Conservation (phyloP, 352 stramenopile genomes). For the Globisporangium nodosum region DNA sequence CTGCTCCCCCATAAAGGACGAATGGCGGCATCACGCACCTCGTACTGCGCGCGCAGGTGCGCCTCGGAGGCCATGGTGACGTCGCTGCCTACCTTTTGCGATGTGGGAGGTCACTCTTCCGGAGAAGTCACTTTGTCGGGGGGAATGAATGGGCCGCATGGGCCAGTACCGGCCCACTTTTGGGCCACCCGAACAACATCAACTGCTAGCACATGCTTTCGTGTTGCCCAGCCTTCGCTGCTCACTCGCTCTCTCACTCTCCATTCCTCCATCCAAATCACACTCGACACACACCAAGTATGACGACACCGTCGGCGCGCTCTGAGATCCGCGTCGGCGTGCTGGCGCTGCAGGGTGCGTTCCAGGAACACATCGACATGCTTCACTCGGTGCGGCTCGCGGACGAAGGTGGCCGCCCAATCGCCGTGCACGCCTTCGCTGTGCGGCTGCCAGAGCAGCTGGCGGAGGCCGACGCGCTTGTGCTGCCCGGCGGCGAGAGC, state of each 20-base stretch:
- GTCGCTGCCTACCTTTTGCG: too few relatives aligned
- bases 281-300: slow-evolving; percentile 3
- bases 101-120: too few relatives aligned
- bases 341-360: slow-evolving; percentile 88
- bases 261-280: too few relatives aligned
- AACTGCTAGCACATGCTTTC: too few relatives aligned
- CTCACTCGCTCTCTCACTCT: too few relatives aligned
- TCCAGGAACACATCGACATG: slow-evolving; percentile 89
- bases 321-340: slow-evolving; percentile 69
- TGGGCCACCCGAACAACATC: too few relatives aligned
- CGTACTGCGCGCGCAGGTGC: slow-evolving; percentile 78
- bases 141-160: too few relatives aligned
- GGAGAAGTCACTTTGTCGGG: too few relatives aligned
- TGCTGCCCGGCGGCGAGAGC: slow-evolving; percentile 94
- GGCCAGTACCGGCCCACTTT: too few relatives aligned
- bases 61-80: slow-evolving; percentile 73
- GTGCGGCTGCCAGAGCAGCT: slow-evolving; percentile 82
- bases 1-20: too few relatives aligned
- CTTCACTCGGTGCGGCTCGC: slow-evolving; percentile 41
- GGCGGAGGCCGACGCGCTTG: slow-evolving; percentile 83
- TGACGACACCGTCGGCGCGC: slow-evolving; percentile 13
- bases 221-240: too few relatives aligned
- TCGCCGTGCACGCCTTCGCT: slow-evolving; percentile 53
- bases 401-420: slow-evolving; percentile 15
- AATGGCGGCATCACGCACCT: slow-evolving; percentile 36